Percentiles rank a stretch among this genome's conserved stretches.
phyloP scores from a whole-genome alignment of 148 eudicot genomes.

The Suaeda aralocaspica region DNA sequence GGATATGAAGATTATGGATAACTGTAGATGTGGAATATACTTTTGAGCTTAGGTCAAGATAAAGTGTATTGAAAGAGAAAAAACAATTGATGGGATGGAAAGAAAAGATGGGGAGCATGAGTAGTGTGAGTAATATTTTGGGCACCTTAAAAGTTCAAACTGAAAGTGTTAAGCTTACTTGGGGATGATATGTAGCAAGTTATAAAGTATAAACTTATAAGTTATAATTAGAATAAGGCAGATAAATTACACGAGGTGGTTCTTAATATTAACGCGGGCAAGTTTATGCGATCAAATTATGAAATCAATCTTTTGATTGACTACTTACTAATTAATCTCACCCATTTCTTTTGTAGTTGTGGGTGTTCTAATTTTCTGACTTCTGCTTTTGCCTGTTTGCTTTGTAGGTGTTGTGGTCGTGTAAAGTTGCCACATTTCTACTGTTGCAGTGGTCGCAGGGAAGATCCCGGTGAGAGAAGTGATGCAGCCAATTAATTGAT shows the following conservation, averaged over 20 bases:
- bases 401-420: conserved; percentile 65
- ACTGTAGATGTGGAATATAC: no score
- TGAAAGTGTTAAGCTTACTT: no score
- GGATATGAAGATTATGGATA: no score
- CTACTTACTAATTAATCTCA: neutral
- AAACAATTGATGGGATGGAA: neutral
- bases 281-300: no score
- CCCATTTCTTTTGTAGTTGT: neutral
- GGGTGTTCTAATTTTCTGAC: neutral
- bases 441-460: conserved; percentile 77
- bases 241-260: no score
- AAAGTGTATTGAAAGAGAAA: no score
- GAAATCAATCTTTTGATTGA: no score
- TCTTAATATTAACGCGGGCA: no score
- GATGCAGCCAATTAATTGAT: conserved; percentile 19
- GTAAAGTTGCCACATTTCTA: conserved; percentile 81
- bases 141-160: neutral
- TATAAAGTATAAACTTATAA: no score
- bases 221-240: no score
- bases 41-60: no score
- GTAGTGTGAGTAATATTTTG: neutral
- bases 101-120: neutral
- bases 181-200: no score
- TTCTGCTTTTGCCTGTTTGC: neutral
- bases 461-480: conserved; percentile 36